A percentile compares a stretch with the other conserved stretches of the same genome.
Evolutionary conservation across 2,329 filamentous ascomycete species (phyloP).

Genomic region (Xylariaceae sp.): DNA sequence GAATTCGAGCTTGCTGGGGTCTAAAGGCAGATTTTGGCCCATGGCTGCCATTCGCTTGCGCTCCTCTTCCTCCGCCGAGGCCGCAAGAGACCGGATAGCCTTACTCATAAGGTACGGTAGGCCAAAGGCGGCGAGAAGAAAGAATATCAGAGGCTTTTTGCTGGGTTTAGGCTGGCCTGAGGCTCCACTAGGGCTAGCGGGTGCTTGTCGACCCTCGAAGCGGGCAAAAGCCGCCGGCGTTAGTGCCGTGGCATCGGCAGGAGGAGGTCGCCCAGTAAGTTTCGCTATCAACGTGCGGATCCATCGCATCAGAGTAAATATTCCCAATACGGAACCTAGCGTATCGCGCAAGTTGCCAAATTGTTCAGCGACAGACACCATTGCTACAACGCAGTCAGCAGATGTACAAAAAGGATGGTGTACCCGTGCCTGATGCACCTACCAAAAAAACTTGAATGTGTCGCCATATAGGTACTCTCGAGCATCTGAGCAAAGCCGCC

Average conservation of each 20-base stretch:
- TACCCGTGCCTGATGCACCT: slow-evolving; percentile 44
- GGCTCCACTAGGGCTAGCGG: slow-evolving; percentile 64
- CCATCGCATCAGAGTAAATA: slow-evolving; percentile 96
- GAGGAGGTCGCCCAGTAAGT: slow-evolving; percentile 86
- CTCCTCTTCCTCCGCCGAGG: slow-evolving; percentile 84
- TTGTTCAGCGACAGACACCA: slow-evolving; percentile 98
- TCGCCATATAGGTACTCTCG: slow-evolving; percentile 99
- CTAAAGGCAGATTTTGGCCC: slow-evolving; percentile 64
- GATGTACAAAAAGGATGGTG: neutral
- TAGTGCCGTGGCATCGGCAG: slow-evolving; percentile 83
- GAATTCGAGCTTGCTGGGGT: slow-evolving; percentile 93
- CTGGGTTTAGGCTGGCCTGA: slow-evolving; percentile 74
- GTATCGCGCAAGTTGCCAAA: slow-evolving; percentile 93
- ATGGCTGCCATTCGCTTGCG: slow-evolving; percentile 62
- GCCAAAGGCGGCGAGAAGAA: slow-evolving; percentile 91
- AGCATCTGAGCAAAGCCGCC: slow-evolving; percentile 99
- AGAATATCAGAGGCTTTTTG: slow-evolving; percentile 95
- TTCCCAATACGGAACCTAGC: slow-evolving; percentile 89
- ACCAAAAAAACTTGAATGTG: slow-evolving; percentile 98
- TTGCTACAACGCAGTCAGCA: slow-evolving; percentile 63
- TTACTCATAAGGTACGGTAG: slow-evolving; percentile 97
- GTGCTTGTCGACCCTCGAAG: slow-evolving; percentile 73
- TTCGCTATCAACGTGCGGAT: slow-evolving; percentile 90
- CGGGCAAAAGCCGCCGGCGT: slow-evolving; percentile 90
- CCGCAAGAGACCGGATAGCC: slow-evolving; percentile 83